Evolutionary conservation across 1,139 yeast genomes (phyloP).

Genomic region (Pichia sp.): DNA sequence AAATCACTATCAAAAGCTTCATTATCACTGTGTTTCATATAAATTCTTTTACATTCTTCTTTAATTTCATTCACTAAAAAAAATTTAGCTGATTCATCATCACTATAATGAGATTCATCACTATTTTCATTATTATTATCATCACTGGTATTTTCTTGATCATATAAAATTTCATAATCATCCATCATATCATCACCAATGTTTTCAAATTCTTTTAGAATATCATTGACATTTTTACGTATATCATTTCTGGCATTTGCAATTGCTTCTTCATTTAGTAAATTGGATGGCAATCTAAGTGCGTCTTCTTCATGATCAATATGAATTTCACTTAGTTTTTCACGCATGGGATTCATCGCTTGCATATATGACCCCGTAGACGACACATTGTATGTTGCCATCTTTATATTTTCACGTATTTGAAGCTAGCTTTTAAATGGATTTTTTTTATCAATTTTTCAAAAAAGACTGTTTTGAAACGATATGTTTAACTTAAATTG

Average conservation of each 20-base stretch:
- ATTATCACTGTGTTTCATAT: conserved; percentile 18
- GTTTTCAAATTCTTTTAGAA: conserved; percentile 35
- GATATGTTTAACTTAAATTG: too few relatives aligned
- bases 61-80: conserved; percentile 29
- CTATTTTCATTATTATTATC: conserved; percentile 26
- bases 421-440: too few relatives aligned
- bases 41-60: conserved; percentile 34
- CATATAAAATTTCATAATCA: conserved; percentile 15
- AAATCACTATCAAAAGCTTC: conserved; percentile 5
- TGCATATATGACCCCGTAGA: conserved; percentile 73
- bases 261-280: conserved; percentile 21
- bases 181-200: conserved; percentile 27
- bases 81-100: conserved; percentile 11
- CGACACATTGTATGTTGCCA: conserved; percentile 42
- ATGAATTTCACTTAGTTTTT: conserved; percentile 35
- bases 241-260: conserved; percentile 25
- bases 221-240: conserved; percentile 31
- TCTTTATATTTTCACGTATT: conserved; percentile 4
- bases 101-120: conserved; percentile 13
- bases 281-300: conserved; percentile 24
- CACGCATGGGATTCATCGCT: conserved; percentile 66
- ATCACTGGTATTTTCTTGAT: background rate
- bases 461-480: too few relatives aligned
- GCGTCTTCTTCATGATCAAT: conserved; percentile 27
- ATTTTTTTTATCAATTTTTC: too few relatives aligned